These are phyloP conservation scores for Alloteropsis semialata DNA, from an alignment of 176 grass and related monocot genomes.

Conservation along the genomic window DNA sequence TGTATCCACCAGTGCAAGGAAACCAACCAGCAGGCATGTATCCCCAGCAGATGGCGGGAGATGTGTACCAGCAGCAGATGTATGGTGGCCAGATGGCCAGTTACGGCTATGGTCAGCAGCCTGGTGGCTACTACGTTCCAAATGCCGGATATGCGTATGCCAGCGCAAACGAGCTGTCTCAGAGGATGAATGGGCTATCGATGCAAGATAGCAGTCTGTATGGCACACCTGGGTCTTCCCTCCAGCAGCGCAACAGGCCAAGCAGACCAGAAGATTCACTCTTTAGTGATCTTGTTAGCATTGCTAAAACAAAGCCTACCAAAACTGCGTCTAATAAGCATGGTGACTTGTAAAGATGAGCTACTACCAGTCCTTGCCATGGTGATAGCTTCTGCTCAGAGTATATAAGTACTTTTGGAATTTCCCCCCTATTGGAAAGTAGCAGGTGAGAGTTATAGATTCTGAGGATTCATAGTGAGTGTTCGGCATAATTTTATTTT, in stretches of 20 bases:
- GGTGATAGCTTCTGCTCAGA: conserved; percentile 22
- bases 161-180: conserved; percentile 54
- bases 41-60: conserved; percentile 56
- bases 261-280: conserved; percentile 69
- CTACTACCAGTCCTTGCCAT: background rate
- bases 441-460: conserved; percentile 36
- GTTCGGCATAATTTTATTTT: conserved; percentile 20
- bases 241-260: conserved; percentile 51
- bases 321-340: conserved; percentile 60
- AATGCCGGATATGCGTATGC: conserved; percentile 36
- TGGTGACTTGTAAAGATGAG: conserved; percentile 41
- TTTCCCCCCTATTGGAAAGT: conserved; percentile 24
- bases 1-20: conserved; percentile 49
- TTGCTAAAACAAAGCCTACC: conserved; percentile 76
- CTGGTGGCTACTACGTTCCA: conserved; percentile 49
- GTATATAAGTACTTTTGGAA: conserved; percentile 40
- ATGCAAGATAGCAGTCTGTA: conserved; percentile 52
- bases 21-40: conserved; percentile 39
- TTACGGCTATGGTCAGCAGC: conserved; percentile 59
- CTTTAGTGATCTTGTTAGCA: conserved; percentile 91
- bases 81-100: conserved; percentile 56
- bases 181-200: conserved; percentile 73
- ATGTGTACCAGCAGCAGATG: conserved; percentile 55
- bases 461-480: conserved; percentile 29
- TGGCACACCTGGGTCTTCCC: conserved; percentile 20